A percentile compares a stretch with the other conserved stretches of the same genome.
Evolutionary conservation across 2,329 filamentous ascomycete species (phyloP).

Genomic region (Periconia macrospinosa): DNA sequence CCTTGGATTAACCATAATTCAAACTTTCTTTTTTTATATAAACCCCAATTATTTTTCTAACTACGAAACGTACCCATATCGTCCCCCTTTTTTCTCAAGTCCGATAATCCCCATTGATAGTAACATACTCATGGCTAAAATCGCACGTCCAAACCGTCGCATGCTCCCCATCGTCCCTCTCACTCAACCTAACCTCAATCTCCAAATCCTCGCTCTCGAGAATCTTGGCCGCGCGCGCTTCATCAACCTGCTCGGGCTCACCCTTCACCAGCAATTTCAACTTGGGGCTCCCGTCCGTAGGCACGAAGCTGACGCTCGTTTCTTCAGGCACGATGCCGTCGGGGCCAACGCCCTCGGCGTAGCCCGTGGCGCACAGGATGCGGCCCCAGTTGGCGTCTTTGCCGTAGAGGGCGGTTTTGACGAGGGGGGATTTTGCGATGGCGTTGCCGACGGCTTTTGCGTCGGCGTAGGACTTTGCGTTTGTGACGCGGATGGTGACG

Average conservation of each 20-base stretch:
- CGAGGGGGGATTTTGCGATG: conserved; percentile 87
- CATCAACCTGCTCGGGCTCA: conserved; percentile 78
- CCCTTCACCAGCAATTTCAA: conserved; percentile 76
- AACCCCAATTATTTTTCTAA: too few species aligned
- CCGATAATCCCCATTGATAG: conserved; percentile 69
- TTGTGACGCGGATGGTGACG: conserved; percentile 83
- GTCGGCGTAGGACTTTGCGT: conserved; percentile 68
- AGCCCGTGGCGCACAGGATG: conserved; percentile 92
- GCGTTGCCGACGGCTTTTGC: conserved; percentile 81
- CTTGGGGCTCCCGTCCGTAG: conserved; percentile 74
- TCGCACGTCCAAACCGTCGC: conserved; percentile 85
- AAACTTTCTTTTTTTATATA: too few species aligned
- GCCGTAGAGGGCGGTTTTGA: conserved; percentile 96
- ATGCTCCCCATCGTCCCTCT: conserved; percentile 60
- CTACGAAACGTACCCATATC: too few species aligned
- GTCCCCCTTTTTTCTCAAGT: too few species aligned
- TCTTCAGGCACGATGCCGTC: conserved; percentile 67
- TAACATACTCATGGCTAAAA: conserved; percentile 80
- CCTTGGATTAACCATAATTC: too few species aligned
- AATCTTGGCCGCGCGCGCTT: conserved; percentile 75
- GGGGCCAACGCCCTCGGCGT: conserved; percentile 61
- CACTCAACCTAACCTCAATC: conserved; percentile 74
- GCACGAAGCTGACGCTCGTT: conserved; percentile 79
- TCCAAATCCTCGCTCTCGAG: conserved; percentile 75
- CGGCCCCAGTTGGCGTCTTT: conserved; percentile 99